These are phyloP conservation scores for Umbelopsis vinacea DNA, from an alignment of 192 early-diverging fungal genomes.

Conservation along the genomic window DNA sequence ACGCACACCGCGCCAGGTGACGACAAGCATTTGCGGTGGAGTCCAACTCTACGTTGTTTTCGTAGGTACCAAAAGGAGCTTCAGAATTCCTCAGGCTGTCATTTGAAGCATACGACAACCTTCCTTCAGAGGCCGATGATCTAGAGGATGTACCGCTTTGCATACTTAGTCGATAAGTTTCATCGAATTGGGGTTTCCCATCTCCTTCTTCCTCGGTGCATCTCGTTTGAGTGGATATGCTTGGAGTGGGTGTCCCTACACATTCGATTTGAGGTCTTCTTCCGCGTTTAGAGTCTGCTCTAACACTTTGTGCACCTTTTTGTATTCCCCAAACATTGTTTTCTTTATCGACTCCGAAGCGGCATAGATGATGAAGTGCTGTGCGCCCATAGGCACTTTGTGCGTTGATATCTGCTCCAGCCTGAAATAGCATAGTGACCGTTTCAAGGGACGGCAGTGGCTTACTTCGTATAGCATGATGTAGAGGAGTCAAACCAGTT, in stretches of 20 bases:
- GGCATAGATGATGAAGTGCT: slow-evolving; percentile 53
- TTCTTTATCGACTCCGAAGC: slow-evolving; percentile 48
- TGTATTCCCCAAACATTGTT: slow-evolving; percentile 40
- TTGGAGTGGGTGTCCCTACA: not conserved
- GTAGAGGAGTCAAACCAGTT: slow-evolving; percentile 63
- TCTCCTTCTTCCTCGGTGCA: not conserved
- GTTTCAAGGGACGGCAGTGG: slow-evolving; percentile 60
- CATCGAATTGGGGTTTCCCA: not conserved
- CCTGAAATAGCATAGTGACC: slow-evolving; percentile 53
- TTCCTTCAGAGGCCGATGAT: slow-evolving; percentile 14
- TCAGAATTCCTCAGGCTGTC: slow-evolving; percentile 7
- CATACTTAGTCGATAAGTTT: slow-evolving; percentile 7
- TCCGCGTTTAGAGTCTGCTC: slow-evolving; percentile 1
- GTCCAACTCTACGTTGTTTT: not conserved
- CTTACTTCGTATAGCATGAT: slow-evolving; percentile 60
- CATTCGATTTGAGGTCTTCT: slow-evolving; percentile 4
- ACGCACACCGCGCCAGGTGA: slow-evolving; percentile 50
- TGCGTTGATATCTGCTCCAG: slow-evolving; percentile 58
- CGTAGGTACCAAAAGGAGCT: not conserved
- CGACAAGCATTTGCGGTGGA: slow-evolving; percentile 8
- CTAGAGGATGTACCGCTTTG: slow-evolving; percentile 12
- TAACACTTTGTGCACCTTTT: slow-evolving; percentile 23
- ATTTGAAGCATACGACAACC: not conserved
- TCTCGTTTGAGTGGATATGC: not conserved
- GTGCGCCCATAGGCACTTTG: slow-evolving; percentile 57